These are phyloP conservation scores for Coelastrella sp. DNA, from an alignment of 139 green algal genomes.

Conservation along the genomic window DNA sequence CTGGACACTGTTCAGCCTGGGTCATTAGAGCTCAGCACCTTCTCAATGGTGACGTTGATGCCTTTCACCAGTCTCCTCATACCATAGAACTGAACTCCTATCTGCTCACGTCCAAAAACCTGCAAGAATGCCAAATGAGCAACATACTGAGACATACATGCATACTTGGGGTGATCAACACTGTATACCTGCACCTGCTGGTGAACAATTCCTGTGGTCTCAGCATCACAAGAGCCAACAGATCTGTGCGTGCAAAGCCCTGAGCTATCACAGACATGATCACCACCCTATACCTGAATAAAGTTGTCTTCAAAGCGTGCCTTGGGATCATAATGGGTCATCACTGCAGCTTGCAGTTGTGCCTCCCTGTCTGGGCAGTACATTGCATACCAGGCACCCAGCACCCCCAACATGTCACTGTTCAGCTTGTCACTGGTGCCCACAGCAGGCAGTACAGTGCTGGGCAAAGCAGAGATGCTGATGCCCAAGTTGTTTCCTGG, in stretches of 20 bases:
- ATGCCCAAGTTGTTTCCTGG: too few species aligned
- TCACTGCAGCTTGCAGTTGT: constrained; percentile 7
- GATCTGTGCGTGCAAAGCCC: not conserved
- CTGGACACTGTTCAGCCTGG: too few species aligned
- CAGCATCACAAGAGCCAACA: too few species aligned
- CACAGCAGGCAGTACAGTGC: constrained; percentile 3
- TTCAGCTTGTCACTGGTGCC: not conserved
- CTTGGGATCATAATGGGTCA: not conserved
- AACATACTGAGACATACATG: too few species aligned
- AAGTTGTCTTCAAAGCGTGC: constrained; percentile 40
- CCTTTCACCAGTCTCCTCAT: not conserved
- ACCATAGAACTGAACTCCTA: constrained; percentile 11
- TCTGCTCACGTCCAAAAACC: constrained; percentile 25
- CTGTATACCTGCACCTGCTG: too few species aligned
- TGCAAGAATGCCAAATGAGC: not conserved
- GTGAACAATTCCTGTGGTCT: too few species aligned
- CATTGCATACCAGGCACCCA: constrained; percentile 18
- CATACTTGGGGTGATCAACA: not conserved
- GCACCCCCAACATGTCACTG: constrained; percentile 2
- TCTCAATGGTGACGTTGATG: constrained; percentile 30
- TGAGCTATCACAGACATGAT: not conserved
- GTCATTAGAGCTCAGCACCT: not conserved
- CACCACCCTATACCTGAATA: not conserved
- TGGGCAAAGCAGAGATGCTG: not conserved
- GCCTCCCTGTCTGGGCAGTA: constrained; percentile 31